Conservation (phyloP, 2,329 filamentous ascomycete species). For the Hymenoscyphus scutula region DNA sequence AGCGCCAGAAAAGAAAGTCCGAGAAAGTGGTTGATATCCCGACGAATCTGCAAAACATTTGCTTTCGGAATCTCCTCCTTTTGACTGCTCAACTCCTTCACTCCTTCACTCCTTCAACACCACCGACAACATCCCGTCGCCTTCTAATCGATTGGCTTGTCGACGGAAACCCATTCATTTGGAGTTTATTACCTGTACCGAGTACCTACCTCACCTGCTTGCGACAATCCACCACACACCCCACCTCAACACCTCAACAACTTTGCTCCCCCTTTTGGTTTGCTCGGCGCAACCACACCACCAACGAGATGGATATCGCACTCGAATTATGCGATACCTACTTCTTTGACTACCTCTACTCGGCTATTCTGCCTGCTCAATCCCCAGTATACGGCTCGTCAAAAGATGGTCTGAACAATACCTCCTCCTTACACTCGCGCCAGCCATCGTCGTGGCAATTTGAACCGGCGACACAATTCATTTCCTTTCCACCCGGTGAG, state of each 20-base stretch:
- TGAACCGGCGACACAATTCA: slow-evolving; percentile 67
- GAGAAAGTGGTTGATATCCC: background rate
- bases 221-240: background rate
- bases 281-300: slow-evolving; percentile 17
- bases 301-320: slow-evolving; percentile 78
- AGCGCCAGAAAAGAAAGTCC: background rate
- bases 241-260: too few relatives aligned
- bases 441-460: slow-evolving; percentile 64
- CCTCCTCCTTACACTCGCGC: slow-evolving; percentile 54
- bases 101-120: background rate
- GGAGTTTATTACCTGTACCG: slow-evolving; percentile 12
- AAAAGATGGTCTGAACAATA: slow-evolving; percentile 44
- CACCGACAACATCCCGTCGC: background rate
- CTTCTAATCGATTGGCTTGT: background rate
- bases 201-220: background rate
- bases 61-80: background rate
- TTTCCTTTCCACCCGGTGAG: slow-evolving; percentile 67
- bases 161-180: slow-evolving; percentile 23
- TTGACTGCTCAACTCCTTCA: too few relatives aligned
- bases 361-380: slow-evolving; percentile 62
- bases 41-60: background rate
- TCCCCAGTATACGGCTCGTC: slow-evolving; percentile 51
- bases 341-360: slow-evolving; percentile 76
- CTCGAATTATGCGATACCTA: slow-evolving; percentile 83
- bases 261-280: background rate